Evolutionary conservation across 768 basidiomycete genomes (phyloP).

Genomic region (Tubosaeta sp.): DNA sequence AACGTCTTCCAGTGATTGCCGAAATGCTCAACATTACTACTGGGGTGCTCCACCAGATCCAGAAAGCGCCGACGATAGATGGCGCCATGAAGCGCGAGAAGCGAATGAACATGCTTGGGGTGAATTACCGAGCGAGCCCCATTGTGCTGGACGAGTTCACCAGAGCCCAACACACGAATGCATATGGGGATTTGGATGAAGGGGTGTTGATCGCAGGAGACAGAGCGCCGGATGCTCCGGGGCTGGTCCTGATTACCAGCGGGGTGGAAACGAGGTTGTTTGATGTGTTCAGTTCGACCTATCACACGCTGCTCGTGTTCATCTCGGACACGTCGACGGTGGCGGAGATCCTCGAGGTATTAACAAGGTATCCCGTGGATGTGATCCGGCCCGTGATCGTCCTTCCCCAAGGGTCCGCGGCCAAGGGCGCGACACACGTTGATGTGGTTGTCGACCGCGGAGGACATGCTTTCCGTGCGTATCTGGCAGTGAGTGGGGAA

Average conservation of each 20-base stretch:
- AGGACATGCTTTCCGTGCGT: constrained; percentile 39
- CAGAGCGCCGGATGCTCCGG: constrained; percentile 13
- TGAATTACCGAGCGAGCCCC: constrained; percentile 52
- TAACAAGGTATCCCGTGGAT: constrained; percentile 5
- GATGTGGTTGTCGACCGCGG: constrained; percentile 35
- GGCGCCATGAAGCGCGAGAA: neutral
- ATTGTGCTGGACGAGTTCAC: constrained; percentile 39
- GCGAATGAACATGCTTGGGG: constrained; percentile 40
- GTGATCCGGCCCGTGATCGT: constrained; percentile 12
- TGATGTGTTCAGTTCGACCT: constrained; percentile 1
- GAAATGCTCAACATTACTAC: constrained; percentile 42
- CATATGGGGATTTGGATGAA: constrained; percentile 9
- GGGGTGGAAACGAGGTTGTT: constrained; percentile 1
- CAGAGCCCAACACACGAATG: neutral
- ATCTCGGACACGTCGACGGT: neutral
- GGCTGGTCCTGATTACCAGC: neutral
- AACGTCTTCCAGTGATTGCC: constrained; percentile 43
- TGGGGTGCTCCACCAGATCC: constrained; percentile 10
- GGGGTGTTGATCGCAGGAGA: constrained; percentile 9
- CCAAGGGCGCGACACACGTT: constrained; percentile 8
- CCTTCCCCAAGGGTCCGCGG: constrained; percentile 8
- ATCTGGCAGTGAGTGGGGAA: constrained; percentile 29
- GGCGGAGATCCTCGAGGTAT: constrained; percentile 5
- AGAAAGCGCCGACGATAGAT: neutral
- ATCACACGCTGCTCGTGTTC: constrained; percentile 29